A percentile compares a stretch with the other conserved stretches of the same genome.
These are phyloP conservation scores for Mortierella sp. DNA, from an alignment of 371 early-diverging fungal genomes.

Conservation along the genomic window DNA sequence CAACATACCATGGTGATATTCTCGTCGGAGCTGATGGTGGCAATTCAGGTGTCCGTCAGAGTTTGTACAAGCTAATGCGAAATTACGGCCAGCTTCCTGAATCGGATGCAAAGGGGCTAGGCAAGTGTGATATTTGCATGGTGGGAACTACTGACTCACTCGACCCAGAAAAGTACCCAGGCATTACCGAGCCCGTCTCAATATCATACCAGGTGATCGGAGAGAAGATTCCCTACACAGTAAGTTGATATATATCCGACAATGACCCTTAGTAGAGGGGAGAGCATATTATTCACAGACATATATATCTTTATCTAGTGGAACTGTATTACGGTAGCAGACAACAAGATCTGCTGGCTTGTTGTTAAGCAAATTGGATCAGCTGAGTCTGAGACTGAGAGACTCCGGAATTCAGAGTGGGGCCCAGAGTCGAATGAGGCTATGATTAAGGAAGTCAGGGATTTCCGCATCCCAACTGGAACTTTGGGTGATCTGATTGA, in stretches of 20 bases:
- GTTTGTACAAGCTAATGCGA: background rate
- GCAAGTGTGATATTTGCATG: background rate
- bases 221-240: background rate
- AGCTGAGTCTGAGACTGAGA: background rate
- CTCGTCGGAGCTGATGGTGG: constrained; percentile 16
- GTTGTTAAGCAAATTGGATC: background rate
- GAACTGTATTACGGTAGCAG: background rate
- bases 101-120: background rate
- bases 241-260: background rate
- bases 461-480: constrained; percentile 8
- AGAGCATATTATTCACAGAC: background rate
- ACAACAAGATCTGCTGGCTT: background rate
- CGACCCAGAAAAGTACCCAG: background rate
- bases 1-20: constrained; percentile 13
- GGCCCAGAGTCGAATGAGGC: background rate
- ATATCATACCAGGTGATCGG: background rate
- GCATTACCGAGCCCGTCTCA: background rate
- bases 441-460: background rate
- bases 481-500: constrained; percentile 13
- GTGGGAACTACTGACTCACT: background rate
- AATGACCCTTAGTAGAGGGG: no score
- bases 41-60: background rate
- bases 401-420: constrained; percentile 10
- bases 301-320: background rate
- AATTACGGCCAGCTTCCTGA: background rate